Evolutionary conservation across 164 flowering plant species (phyloP).

Genomic region (Vitis rupestris): DNA sequence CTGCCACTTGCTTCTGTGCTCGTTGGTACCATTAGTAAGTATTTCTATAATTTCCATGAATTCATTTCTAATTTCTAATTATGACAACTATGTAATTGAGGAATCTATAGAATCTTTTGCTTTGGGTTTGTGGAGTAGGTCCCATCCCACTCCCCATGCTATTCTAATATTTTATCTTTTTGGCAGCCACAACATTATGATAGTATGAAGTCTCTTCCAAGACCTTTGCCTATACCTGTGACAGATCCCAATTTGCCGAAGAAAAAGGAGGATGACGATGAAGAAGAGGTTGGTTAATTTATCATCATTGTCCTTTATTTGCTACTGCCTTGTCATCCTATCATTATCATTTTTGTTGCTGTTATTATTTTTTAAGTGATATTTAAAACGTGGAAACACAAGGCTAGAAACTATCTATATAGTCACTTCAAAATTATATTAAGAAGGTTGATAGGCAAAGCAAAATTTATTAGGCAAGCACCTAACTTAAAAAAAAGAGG

Average conservation of each 20-base stretch:
- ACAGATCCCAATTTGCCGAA: slow-evolving; percentile 20
- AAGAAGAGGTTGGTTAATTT: slow-evolving; percentile 48
- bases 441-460: background rate
- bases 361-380: no score
- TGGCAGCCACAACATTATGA: slow-evolving; percentile 54
- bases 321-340: background rate
- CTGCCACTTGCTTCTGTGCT: no score
- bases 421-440: background rate
- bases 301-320: background rate
- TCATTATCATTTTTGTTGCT: background rate
- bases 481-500: no score
- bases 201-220: slow-evolving; percentile 55
- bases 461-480: background rate
- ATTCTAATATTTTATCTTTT: background rate
- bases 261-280: slow-evolving; percentile 39
- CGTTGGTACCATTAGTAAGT: no score
- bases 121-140: background rate
- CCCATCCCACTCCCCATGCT: no score
- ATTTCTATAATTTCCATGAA: no score
- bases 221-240: slow-evolving; percentile 53
- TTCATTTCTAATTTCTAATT: no score
- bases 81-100: no score
- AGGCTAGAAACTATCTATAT: background rate
- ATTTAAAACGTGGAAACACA: background rate
- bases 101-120: background rate